These are phyloP conservation scores for Calendula officinalis DNA, from an alignment of 129 eudicot genomes.

Conservation along the genomic window DNA sequence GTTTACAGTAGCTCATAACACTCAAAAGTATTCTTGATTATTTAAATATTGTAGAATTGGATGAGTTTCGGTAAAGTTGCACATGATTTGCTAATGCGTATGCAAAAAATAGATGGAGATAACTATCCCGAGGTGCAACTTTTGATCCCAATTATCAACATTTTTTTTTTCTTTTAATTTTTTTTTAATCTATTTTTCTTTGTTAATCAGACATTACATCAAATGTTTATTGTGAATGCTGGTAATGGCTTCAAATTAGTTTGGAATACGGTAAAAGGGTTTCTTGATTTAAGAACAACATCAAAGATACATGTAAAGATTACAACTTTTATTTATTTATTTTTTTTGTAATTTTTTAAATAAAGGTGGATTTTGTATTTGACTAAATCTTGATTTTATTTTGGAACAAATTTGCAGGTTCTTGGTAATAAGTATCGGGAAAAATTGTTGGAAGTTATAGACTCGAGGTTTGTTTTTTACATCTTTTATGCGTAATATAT, in stretches of 20 bases:
- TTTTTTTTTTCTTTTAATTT: constrained; percentile 5
- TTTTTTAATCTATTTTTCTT: background rate
- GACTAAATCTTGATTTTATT: constrained; percentile 12
- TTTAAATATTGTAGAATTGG: constrained; percentile 65
- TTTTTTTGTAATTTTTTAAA: background rate
- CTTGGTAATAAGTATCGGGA: constrained; percentile 74
- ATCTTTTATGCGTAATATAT: constrained; percentile 2
- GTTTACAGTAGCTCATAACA: background rate
- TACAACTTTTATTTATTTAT: background rate
- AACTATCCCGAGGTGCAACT: constrained; percentile 83
- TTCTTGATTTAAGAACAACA: constrained; percentile 91
- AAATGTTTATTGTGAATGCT: constrained; percentile 93
- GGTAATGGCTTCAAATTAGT: constrained; percentile 76
- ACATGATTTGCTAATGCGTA: constrained; percentile 79
- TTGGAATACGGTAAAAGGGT: constrained; percentile 81
- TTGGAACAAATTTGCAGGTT: constrained; percentile 51
- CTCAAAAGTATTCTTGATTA: background rate
- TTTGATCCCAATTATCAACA: background rate
- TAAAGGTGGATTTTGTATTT: background rate
- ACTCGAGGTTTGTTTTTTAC: constrained; percentile 55
- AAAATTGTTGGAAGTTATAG: constrained; percentile 68
- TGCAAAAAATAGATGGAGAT: constrained; percentile 90
- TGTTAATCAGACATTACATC: constrained; percentile 64
- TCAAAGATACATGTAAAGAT: constrained; percentile 78
- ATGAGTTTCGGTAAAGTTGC: constrained; percentile 95